These are phyloP conservation scores for Chondrostereum purpureum DNA, from an alignment of 1,284 basidiomycete genomes.

Conservation along the genomic window DNA sequence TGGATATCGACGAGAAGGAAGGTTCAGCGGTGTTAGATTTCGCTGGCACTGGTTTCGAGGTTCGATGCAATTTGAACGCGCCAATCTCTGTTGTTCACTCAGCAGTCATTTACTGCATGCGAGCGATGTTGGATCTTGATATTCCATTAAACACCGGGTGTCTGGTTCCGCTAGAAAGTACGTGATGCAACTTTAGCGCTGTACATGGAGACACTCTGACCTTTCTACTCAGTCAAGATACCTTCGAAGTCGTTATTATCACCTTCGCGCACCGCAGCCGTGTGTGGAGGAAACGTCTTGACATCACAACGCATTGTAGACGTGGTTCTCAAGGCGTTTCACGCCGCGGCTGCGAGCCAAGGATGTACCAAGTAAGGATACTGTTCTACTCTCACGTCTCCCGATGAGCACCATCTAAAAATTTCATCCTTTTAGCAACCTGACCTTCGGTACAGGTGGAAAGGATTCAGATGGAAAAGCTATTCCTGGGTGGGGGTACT, in stretches of 20 bases:
- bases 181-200: slow-evolving; percentile 17
- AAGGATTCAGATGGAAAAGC: slow-evolving; percentile 77
- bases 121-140: slow-evolving; percentile 86
- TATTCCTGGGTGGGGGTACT: slow-evolving; percentile 88
- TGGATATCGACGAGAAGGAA: slow-evolving; percentile 71
- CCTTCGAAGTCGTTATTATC: slow-evolving; percentile 76
- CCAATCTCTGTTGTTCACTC: slow-evolving; percentile 87
- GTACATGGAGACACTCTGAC: slow-evolving; percentile 6
- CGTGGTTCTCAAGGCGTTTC: slow-evolving; percentile 90
- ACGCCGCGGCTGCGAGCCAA: slow-evolving; percentile 89
- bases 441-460: slow-evolving; percentile 88
- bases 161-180: slow-evolving; percentile 72
- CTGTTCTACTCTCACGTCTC: slow-evolving; percentile 11
- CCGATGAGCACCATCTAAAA: too few relatives aligned
- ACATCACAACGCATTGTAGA: slow-evolving; percentile 94
- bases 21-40: slow-evolving; percentile 91
- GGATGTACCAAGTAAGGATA: slow-evolving; percentile 89
- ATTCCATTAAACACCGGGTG: slow-evolving; percentile 95
- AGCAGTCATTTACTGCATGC: slow-evolving; percentile 93
- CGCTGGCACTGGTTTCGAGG: slow-evolving; percentile 82
- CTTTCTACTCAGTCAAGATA: slow-evolving; percentile 63
- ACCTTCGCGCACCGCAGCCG: slow-evolving; percentile 82
- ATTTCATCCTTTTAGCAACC: slow-evolving; percentile 71
- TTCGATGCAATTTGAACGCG: slow-evolving; percentile 86
- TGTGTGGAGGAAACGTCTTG: slow-evolving; percentile 90